phyloP scores from a whole-genome alignment of 306 rosid species.

The Corylus avellana region DNA sequence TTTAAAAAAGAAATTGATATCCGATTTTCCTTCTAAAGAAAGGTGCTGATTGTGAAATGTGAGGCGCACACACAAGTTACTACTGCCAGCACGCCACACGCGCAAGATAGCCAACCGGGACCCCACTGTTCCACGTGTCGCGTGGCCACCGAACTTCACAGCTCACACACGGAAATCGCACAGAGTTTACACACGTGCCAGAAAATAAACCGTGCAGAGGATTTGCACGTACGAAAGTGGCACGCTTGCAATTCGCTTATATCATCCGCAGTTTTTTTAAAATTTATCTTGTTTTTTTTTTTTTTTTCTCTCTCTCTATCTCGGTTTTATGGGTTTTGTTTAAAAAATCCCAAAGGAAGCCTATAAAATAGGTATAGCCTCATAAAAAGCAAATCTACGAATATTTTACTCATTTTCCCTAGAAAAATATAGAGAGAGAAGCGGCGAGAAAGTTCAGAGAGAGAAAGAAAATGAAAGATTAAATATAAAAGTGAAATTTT shows the following conservation, averaged over 20 bases:
- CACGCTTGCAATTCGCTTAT: slow-evolving; percentile 6
- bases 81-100: neutral
- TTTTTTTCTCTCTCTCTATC: too few relatives aligned
- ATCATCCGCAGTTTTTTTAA: neutral
- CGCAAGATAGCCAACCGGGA: neutral
- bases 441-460: slow-evolving; percentile 6
- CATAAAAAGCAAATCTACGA: slow-evolving; percentile 6
- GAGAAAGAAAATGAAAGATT: slow-evolving; percentile 14
- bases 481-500: neutral
- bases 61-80: neutral
- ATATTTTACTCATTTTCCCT: neutral
- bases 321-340: neutral
- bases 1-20: neutral
- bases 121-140: neutral
- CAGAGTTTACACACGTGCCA: neutral
- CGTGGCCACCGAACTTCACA: neutral
- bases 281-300: neutral
- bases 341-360: neutral
- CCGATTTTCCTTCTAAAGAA: neutral
- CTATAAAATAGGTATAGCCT: neutral
- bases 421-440: slow-evolving; percentile 15
- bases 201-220: neutral
- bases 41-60: neutral
- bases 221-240: neutral
- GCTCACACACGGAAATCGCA: neutral